phyloP scores from a whole-genome alignment of 1,284 basidiomycete species.

The Leccinum subrobustum region DNA sequence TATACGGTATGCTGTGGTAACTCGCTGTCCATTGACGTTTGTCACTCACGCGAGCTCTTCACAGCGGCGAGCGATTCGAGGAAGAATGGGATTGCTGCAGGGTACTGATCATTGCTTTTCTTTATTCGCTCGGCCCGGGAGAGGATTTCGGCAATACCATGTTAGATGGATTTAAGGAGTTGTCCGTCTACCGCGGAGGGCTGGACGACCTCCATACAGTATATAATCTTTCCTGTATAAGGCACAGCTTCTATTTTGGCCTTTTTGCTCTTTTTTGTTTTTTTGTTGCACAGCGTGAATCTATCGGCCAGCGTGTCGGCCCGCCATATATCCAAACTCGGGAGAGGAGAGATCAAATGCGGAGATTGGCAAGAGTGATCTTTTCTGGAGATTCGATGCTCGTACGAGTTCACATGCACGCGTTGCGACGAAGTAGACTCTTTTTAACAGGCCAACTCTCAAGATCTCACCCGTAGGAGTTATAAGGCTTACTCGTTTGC shows the following conservation, averaged over 20 bases:
- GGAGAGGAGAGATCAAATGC: neutral
- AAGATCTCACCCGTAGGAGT: neutral
- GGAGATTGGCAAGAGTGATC: neutral
- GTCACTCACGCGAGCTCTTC: constrained; percentile 7
- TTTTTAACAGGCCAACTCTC: neutral
- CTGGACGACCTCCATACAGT: neutral
- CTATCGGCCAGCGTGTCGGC: neutral
- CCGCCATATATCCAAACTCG: neutral
- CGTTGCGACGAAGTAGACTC: neutral
- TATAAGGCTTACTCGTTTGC: neutral
- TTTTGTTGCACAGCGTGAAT: neutral
- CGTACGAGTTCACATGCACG: neutral
- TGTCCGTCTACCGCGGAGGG: neutral
- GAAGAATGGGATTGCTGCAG: constrained; percentile 81
- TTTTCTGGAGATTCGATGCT: neutral
- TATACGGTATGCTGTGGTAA: constrained; percentile 33
- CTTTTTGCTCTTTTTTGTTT: neutral
- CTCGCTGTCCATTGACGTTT: neutral
- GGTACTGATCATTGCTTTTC: constrained; percentile 48
- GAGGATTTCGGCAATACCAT: neutral
- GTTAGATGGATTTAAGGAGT: neutral
- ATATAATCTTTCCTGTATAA: neutral
- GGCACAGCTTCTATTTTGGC: neutral
- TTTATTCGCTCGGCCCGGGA: neutral
- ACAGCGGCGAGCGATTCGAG: constrained; percentile 81